Base-by-base conservation (phyloP, 2,329 filamentous ascomycete genomes). In the Diaporthe sp. region DNA sequence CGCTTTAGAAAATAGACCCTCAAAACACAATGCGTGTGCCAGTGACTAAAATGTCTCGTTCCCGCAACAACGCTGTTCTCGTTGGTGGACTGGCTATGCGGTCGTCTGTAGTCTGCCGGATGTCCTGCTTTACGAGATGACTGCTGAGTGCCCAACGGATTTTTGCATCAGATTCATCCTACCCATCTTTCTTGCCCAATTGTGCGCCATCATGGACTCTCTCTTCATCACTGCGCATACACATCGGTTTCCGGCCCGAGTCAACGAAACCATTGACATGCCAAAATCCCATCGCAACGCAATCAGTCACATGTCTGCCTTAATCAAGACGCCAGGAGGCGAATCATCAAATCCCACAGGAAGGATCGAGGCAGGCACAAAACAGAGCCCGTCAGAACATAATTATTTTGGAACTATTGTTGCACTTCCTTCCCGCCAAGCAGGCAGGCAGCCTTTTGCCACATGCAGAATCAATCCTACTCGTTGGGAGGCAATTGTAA, bases 1-100 rank as follows among this genome's bases (percentile, higher is more conserved):
- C 31, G 28, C 57, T 67, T 71, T 70, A 51, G 39, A 42, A 75
- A 70, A 42, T 76, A 73, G 63, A 75, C 55, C 60, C 37, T 57
- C 73, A 17, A 55, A 72, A 75, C 12, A 60, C 39, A 47, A 67
- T 42, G 44, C 60, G 49, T 67, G 28, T 55, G 53, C 39, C 53
- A 53, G 34, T 57, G 51, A 58, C 25, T 25, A 7, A 7, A 20
- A 12, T 5, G 22, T 12, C 55, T n/a, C 39, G 3, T 22, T 12
- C 34, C 15, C 15, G 17, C 65, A 8, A 22, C 15, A n/a, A 28
- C 15, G 13, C 10, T 20, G 17, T 13, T 28, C n/a, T 70, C 34
- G 12, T 34, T 63, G 31, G 6, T 22, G 20, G n/a, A 63, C 28
- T 37, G 25, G 28, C 10, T 37, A 5, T 9, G 9, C 20, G 3